Base-by-base conservation (phyloP, 352 stramenopile species). In the Pythium periplocum region DNA sequence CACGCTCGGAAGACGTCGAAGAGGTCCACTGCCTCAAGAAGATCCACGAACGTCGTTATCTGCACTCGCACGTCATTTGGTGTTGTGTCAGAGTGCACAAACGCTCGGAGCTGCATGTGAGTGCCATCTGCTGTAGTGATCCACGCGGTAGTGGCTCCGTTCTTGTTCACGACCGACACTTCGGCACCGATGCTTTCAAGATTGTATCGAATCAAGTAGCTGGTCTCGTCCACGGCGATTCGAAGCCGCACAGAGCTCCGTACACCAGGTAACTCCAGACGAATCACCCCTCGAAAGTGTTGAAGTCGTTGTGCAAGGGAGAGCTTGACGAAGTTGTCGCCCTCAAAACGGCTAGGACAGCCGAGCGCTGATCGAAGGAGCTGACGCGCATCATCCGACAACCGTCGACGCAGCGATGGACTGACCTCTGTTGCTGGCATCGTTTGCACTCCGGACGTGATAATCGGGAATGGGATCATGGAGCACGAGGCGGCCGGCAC, bases 311-410 rank as follows among this genome's bases (percentile, higher is more conserved):
- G 58, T 0, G 58, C 63, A 3, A 77, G 48, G 6, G 71, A 61
- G 12, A 75, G 44, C n/a, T 67, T 45, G 32, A 51, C 51, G 12
- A 71, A 37, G 38, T 68, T 50, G 3, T 53, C 38, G 6, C 35
- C 2, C n/a, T 30, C 11, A 9, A 35, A 35, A 37, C 45, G 39
- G 11, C 48, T 32, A 3, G 8, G 48, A 40, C 17, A 26, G 17
- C 55, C 52, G 7, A 86, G 59, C 2, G 70, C 75, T 2, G 53
- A 65, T 9, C 64, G 73, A n/a, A 86, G 54, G 1, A 85, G 43
- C 51, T 75, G 62, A n/a, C 78, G 66, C 0, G 74, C 76, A 45
- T 85, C 73, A 39, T 90, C 73, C 36, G 74, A 87, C 17, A 90
- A 62, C 17, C 71, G 66, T 8, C 78, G 64, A 9, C 72, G 64